Conservation (phyloP, 1,284 basidiomycete genomes). For the Mixia osmundae region DNA sequence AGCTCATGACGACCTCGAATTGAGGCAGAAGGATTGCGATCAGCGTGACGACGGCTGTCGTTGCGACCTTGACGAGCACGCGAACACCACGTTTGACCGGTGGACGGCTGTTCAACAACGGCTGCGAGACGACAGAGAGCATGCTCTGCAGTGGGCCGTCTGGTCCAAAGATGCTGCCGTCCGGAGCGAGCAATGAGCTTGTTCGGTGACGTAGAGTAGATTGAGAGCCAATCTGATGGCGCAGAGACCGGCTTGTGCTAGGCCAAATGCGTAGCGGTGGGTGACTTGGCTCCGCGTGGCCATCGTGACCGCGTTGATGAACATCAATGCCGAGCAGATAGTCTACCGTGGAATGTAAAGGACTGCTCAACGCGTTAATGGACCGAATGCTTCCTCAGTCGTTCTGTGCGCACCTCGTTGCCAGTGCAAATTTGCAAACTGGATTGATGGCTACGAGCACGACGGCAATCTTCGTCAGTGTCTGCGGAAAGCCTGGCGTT, state of each 20-base stretch:
- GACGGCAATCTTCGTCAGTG: slow-evolving; percentile 50
- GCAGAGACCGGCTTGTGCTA: not conserved
- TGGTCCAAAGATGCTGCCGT: no score
- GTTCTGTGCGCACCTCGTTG: slow-evolving; percentile 1
- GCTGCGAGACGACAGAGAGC: slow-evolving; percentile 2
- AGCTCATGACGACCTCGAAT: slow-evolving; percentile 62
- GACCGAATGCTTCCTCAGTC: no score
- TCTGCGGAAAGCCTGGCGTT: slow-evolving; percentile 46
- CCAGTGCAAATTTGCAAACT: slow-evolving; percentile 22
- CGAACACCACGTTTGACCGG: slow-evolving; percentile 4
- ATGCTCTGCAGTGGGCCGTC: no score
- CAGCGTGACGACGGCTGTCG: slow-evolving; percentile 37
- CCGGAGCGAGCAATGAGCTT: no score
- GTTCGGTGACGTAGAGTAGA: no score
- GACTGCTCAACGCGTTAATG: slow-evolving; percentile 66
- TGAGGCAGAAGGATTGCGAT: slow-evolving; percentile 59
- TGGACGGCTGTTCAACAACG: slow-evolving; percentile 3
- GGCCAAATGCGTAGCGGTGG: not conserved
- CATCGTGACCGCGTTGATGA: not conserved
- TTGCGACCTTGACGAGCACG: slow-evolving; percentile 31
- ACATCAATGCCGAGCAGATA: slow-evolving; percentile 41
- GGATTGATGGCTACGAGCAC: slow-evolving; percentile 80
- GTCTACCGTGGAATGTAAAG: slow-evolving; percentile 61
- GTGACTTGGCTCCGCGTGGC: not conserved
- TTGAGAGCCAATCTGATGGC: not conserved